A percentile compares a stretch with the other conserved stretches of the same genome.
Evolutionary conservation across 2,329 filamentous ascomycete species (phyloP).

Genomic region (Elsinoe fawcettii): DNA sequence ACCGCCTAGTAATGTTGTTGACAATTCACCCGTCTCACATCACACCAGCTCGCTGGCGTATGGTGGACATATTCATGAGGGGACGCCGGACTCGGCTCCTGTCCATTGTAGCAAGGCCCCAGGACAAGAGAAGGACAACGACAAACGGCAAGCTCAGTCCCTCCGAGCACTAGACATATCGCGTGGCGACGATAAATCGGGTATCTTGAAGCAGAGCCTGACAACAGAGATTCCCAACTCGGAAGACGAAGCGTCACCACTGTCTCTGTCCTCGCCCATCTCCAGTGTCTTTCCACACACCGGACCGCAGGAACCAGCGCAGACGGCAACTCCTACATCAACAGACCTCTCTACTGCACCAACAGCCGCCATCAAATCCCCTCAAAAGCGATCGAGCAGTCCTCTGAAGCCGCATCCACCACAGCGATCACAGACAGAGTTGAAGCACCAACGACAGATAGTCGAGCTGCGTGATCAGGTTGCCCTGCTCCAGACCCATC

Average conservation of each 20-base stretch:
- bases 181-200: background rate
- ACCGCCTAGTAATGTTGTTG: background rate
- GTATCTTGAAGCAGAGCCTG: background rate
- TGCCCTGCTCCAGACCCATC: constrained; percentile 46
- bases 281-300: constrained; percentile 18
- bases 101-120: too few species aligned
- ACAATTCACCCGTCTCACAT: background rate
- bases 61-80: too few species aligned
- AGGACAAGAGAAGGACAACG: background rate
- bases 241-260: constrained; percentile 13
- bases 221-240: constrained; percentile 1
- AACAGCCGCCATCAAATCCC: background rate
- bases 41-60: too few species aligned
- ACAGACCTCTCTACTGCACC: background rate
- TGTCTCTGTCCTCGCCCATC: background rate
- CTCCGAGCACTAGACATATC: too few species aligned
- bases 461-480: constrained; percentile 22
- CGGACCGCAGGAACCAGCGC: background rate
- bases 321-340: background rate
- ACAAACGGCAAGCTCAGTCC: background rate
- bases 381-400: background rate
- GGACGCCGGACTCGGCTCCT: too few species aligned
- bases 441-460: background rate
- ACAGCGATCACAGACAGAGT: background rate
- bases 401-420: background rate